Evolutionary conservation across 1,139 yeast genomes (phyloP), one percentile per base, ranked within the genome.

Genomic region (Candida sp.): DNA sequence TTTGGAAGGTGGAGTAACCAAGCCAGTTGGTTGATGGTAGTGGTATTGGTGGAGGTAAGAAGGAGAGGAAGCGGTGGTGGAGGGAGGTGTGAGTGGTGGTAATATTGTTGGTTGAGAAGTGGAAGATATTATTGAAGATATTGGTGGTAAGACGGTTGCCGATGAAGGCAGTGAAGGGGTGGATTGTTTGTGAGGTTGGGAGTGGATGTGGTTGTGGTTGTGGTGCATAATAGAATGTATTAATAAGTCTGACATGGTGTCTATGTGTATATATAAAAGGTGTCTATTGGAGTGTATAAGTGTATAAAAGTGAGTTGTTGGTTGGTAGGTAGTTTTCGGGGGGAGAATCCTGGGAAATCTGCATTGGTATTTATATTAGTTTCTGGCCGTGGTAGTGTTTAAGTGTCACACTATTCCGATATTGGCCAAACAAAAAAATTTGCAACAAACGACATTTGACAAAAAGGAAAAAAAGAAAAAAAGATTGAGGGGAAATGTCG

Each of bases 201-300:
- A 17, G 17, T 17, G 17, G 17, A 17, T 26, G 28, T 12, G 17
- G 48, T 40, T 12, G 12, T 27, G 43, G 9, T 17, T 46, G 22
- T 58, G 55, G 53, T 67, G 63, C 75, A 70, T 71, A 39, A 72
- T 71, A 25, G 76, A 71, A 52, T 72, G 72, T 49, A 69, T 58
- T 58, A 71, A 62, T 55, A 72, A 65, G 53, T 67, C 72, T 23
- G 58, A 53, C 58, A 56, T 56, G 38, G 12, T 40, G 33, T 17
- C 17, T 17, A 17, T 17, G 17, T 33, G 30, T 28, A 34, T 30
- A 27, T 7, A 4, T 34, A 34, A 39, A n/a, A n/a, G 31, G 31
- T 17, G 17, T 17, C 17, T 17, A 17, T 17, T 17, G 17, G 17
- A 17, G 2, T 17, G 17, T 17, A 17, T 17, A 17, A 17, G 17